Base-by-base conservation (phyloP, 2,329 filamentous ascomycete species). In the Colletotrichum limetticola region DNA sequence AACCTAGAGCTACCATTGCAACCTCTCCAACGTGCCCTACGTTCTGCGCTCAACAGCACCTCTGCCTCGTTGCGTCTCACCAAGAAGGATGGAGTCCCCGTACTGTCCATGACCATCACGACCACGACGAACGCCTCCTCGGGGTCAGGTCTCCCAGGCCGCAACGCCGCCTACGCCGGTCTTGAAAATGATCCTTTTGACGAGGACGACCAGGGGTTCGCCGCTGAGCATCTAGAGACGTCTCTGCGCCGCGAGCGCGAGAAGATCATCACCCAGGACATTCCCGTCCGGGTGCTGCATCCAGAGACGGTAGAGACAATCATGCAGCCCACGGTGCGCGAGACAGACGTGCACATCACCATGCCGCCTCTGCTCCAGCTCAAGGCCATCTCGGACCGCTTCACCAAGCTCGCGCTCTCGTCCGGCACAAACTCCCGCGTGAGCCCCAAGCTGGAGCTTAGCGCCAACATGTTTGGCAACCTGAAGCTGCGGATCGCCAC, bases 1-100 rank as follows among this genome's bases (percentile, higher is more conserved):
- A 98, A 99, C 83, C 92, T 99, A 75, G 97, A 99, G 84, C 90
- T 99, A 1, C 95, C 97, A 30, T 91, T 98, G n/a, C 89, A 91
- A 16, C 92, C 94, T 2, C 91, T 99, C 26, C 94, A 97, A 78
- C 93, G 95, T 72, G 97, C 97, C n/a, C 91, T 99, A 71, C 95
- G 93, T 78, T 98, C 95, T 46, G 96, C 96, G 57, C 86, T 93
- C 66, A 92, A 94, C 79, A 94, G 94, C 78, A 91, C 92, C 22
- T 93, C 94, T 22, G 95, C 95, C 67, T 93, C 93, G 16, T 91
- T 99, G 52, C 93, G 96, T 52, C 90, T 99, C 55, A 98, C 96
- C 28, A 98, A 98, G 82, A 97, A 97, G 80, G 94, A 97, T 77
- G 93, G 93, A 77, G 85, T 95, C 28, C 97, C 97, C 0, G 88